Evolutionary conservation across 257 asterid genomes (phyloP).

Genomic region (Solanum ahanhuiri): DNA sequence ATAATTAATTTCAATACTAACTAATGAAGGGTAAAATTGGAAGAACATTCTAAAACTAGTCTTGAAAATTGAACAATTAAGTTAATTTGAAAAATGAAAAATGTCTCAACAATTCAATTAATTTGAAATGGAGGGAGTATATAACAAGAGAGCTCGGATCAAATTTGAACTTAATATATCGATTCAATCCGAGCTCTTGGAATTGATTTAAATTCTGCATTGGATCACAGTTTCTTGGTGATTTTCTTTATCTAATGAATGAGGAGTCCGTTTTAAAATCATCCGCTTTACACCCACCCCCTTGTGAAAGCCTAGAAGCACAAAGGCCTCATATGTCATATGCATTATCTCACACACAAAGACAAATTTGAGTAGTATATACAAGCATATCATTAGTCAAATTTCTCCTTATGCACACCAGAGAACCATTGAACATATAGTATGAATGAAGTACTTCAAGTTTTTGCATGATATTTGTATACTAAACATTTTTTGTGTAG

Average conservation of each 20-base stretch:
- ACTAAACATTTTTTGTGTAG: neutral
- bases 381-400: neutral
- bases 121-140: neutral
- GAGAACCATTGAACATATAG: neutral
- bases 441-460: neutral
- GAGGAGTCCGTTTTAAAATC: neutral
- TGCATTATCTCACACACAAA: neutral
- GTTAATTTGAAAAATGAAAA: no score
- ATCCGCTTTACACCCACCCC: neutral
- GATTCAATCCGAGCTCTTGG: neutral
- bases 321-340: neutral
- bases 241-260: neutral
- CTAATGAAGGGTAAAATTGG: no score
- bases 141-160: neutral
- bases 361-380: neutral
- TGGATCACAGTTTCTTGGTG: neutral
- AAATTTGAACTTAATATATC: accelerated
- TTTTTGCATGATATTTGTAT: neutral
- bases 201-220: neutral
- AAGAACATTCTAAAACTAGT: no score
- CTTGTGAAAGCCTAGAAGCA: neutral
- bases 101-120: no score
- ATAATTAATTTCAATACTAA: no score
- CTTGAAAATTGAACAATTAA: no score
- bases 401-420: neutral